These are phyloP conservation scores for Cryphonectria radicalis DNA, from an alignment of 2,329 filamentous ascomycete species.

Conservation along the genomic window DNA sequence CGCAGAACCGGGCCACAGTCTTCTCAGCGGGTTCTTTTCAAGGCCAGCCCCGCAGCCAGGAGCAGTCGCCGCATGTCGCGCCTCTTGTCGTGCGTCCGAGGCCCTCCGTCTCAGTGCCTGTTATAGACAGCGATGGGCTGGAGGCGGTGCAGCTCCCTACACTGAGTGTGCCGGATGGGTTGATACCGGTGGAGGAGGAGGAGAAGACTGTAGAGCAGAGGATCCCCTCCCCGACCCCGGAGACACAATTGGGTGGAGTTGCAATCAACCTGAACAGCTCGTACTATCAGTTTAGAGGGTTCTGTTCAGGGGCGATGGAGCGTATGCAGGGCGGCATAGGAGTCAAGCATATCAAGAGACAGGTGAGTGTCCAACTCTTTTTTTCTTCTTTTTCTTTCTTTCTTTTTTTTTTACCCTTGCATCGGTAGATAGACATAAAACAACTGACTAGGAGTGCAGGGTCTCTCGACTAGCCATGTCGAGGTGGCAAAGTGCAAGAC, in stretches of 20 bases:
- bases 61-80: not conserved
- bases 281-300: slow-evolving; percentile 57
- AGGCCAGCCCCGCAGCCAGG: slow-evolving; percentile 6
- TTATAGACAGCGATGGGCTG: not conserved
- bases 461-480: slow-evolving; percentile 40
- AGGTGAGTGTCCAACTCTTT: slow-evolving; percentile 41
- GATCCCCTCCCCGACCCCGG: slow-evolving; percentile 22
- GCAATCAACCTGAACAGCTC: slow-evolving; percentile 52
- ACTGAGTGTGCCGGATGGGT: slow-evolving; percentile 37
- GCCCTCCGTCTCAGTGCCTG: not conserved
- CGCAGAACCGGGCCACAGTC: not conserved
- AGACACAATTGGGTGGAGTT: slow-evolving; percentile 41
- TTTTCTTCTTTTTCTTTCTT: not conserved
- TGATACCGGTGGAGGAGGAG: slow-evolving; percentile 44
- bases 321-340: slow-evolving; percentile 53
- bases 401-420: not conserved
- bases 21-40: slow-evolving; percentile 3
- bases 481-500: slow-evolving; percentile 56
- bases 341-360: slow-evolving; percentile 55
- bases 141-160: slow-evolving; percentile 10
- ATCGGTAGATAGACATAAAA: not conserved
- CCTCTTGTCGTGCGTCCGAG: slow-evolving; percentile 8
- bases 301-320: slow-evolving; percentile 59
- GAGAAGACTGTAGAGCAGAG: slow-evolving; percentile 32
- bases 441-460: slow-evolving; percentile 27